phyloP scores from a whole-genome alignment of 768 basidiomycete genomes.

The Amanita pseudoporphyria region DNA sequence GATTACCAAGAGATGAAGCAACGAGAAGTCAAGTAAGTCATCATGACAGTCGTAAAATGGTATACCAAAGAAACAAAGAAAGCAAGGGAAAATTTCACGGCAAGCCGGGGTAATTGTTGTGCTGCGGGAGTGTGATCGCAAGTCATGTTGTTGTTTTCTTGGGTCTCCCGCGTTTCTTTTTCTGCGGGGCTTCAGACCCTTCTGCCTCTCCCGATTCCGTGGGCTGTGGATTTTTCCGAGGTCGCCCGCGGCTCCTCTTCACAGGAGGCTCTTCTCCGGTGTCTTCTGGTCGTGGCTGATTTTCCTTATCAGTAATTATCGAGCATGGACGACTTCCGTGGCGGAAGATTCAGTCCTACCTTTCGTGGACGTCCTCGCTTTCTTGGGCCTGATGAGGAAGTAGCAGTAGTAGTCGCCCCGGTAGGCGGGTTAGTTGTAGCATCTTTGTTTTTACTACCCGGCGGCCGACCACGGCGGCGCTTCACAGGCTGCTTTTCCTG shows the following conservation, averaged over 20 bases:
- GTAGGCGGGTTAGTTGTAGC: constrained; percentile 20
- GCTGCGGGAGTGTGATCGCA: constrained; percentile 8
- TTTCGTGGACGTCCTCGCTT: constrained; percentile 67
- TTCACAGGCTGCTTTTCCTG: constrained; percentile 35
- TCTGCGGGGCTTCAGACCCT: constrained; percentile 37
- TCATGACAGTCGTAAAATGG: constrained; percentile 5
- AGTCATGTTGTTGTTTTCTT: constrained; percentile 28
- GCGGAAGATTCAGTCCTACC: constrained; percentile 25
- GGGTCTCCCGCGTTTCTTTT: constrained; percentile 71
- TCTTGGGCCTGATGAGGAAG: constrained; percentile 28
- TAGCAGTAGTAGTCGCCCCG: constrained; percentile 17
- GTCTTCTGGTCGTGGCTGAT: constrained; percentile 35
- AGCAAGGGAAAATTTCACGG: not conserved
- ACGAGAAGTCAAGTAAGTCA: not conserved
- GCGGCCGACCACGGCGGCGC: constrained; percentile 82
- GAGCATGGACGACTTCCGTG: constrained; percentile 9
- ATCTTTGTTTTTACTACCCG: constrained; percentile 75
- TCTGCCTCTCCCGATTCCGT: constrained; percentile 30
- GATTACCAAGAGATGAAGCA: constrained; percentile 2
- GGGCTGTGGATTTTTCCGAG: constrained; percentile 56
- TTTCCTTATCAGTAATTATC: constrained; percentile 9
- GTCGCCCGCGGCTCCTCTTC: constrained; percentile 68
- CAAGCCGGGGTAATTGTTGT: constrained; percentile 10
- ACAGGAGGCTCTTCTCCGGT: constrained; percentile 38
- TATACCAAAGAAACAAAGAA: not conserved